A percentile compares a stretch with the other conserved stretches of the same genome.
Conservation (phyloP, 495 filamentous ascomycete species). For the Aspergillus haitiensis region DNA sequence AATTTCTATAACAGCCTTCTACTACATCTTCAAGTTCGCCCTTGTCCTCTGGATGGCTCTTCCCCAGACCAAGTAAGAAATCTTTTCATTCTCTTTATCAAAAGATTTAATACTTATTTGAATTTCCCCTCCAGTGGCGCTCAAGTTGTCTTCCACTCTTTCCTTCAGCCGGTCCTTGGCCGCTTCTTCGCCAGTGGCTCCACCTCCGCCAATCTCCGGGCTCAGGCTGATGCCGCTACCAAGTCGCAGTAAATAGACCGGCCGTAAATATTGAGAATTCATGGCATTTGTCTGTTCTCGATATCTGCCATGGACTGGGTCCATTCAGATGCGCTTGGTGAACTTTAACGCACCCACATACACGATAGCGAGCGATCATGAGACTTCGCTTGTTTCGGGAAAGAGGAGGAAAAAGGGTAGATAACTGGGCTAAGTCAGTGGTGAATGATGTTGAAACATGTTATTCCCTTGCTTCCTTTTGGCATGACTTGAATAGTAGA, state of each 20-base stretch:
- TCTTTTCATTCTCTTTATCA: neutral
- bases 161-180: constrained; percentile 86
- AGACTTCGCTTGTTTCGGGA: constrained; percentile 12
- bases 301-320: constrained; percentile 14
- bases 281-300: constrained; percentile 13
- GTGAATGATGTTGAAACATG: constrained; percentile 14
- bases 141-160: constrained; percentile 92
- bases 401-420: constrained; percentile 10
- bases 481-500: constrained; percentile 27
- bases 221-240: constrained; percentile 77
- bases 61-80: constrained; percentile 81
- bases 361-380: constrained; percentile 14
- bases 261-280: constrained; percentile 6
- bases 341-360: neutral
- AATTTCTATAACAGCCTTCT: constrained; percentile 66
- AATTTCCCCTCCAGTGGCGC: constrained; percentile 67
- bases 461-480: constrained; percentile 14
- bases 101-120: constrained; percentile 25
- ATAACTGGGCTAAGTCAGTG: constrained; percentile 1
- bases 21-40: constrained; percentile 99
- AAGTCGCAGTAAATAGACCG: constrained; percentile 46
- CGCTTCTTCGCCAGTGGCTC: constrained; percentile 81
- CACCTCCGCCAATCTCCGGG: constrained; percentile 84
- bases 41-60: constrained; percentile 96
- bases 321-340: constrained; percentile 17